Base-by-base conservation (phyloP, 257 asterid species). In the Nicotiana otophora region DNA sequence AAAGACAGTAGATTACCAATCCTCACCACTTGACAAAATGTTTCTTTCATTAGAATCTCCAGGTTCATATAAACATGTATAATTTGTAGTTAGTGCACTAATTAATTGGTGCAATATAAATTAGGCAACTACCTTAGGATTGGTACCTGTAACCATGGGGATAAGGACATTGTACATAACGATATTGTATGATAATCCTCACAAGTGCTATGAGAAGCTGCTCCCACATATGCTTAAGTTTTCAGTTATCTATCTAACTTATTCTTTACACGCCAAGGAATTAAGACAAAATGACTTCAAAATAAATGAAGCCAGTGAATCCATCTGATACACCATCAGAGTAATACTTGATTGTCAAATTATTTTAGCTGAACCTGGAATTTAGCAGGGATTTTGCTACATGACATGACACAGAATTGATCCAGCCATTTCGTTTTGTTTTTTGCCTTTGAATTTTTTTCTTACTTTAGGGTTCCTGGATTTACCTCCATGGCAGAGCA, bases 401-500 rank as follows among this genome's bases (percentile, higher is more conserved):
- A 48, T 26, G 28, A 74, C 58, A 74, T 19, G 28, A 48, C 26
- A 48, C 7, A 74, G 14, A 51, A 28, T 15, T 74, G 80, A 48
- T 53, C 62, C 62, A 74, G 80, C 34, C 80, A 26, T 48, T 7
- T 26, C 28, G 9, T 74, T 23, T 26, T 6, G 0, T 26, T 74
- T 46, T 72, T 26, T 74, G 0, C 62, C 62, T 74, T 26, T 7
- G 26, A 74, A 2, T 75, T 15, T 51, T 74, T 20, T 51, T 51
- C 42, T 75, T 75, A 75, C 63, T 51, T 5, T 30, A 57, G 84
- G 60, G 17, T 57, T 20, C 57, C 2, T 28, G 81, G 77, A 53
- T 51, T 11, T 91, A 94, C 97, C 99, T 94, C 99, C 99, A 85
- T 96, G 99, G 86, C 99, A 96, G 54, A 96, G 97, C 81, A 96